Evolutionary conservation across 768 basidiomycete species (phyloP), one percentile per base, ranked within the genome.

Genomic region (Lactarius trivialis): DNA sequence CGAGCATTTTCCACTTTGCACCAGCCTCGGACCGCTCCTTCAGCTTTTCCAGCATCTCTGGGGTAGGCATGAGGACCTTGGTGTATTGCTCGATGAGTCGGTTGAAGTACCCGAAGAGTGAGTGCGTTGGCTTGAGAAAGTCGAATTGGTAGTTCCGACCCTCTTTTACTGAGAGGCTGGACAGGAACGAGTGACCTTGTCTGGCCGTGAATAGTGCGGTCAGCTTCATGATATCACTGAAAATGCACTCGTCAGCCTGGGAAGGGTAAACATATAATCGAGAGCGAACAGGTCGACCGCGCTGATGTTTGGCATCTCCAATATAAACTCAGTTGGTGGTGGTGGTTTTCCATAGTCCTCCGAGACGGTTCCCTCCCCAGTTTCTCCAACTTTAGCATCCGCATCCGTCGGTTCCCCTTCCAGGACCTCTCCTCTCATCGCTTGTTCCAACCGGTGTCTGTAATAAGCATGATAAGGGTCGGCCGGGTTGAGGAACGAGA

Each of bases 381-480:
- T 9, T 9, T 53, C 55, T 51, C 49, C 58, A 17, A 8, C 4
- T 61, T 65, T 65, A 26, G 8, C 39, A 17, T 65, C 64, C 14
- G 15, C 50, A 7, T 64, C 65, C 30, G 75, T 73, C 0, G 77
- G 66, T 1, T 71, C 69, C 33, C 88, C 90, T 41, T 91, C 91
- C 15, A 82, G 78, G 9, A 83, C 70, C 70, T 91, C 89, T 21
- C 93, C 93, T 7, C 84, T 84, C 56, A 82, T 76, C 65, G 93
- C 83, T 71, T 85, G 86, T 53, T 93, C 91, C 77, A 96, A 84
- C 71, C 89, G 85, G 78, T 95, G 85, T 71, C 91, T 86, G 73
- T 99, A 99, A 77, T 99, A 98, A 64, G 91, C 91, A 86, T 98
- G 93, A 78, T 97, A 99, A 67, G 97, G 93, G 80, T 99, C 97